A percentile compares a stretch with the other conserved stretches of the same genome.
Evolutionary conservation across 306 rosid genomes (phyloP).

Genomic region (Notholithocarpus densiflorus): DNA sequence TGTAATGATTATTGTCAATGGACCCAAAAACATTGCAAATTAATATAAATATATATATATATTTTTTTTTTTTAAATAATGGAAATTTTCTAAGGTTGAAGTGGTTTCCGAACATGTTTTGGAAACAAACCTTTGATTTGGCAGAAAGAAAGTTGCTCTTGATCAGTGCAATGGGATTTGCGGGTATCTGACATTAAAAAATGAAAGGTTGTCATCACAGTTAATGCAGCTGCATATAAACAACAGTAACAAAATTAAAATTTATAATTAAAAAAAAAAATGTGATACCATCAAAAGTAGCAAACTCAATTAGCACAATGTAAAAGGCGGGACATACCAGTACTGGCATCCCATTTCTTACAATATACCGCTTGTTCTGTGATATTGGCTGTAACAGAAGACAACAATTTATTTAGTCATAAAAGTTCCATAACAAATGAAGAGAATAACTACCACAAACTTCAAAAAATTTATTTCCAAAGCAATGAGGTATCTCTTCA

Average conservation of each 20-base stretch:
- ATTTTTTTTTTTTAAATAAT: not conserved
- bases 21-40: not conserved
- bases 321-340: constrained; percentile 56
- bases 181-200: constrained; percentile 55
- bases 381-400: constrained; percentile 68
- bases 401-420: constrained; percentile 20
- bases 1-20: not conserved
- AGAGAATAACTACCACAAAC: not conserved
- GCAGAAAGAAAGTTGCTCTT: constrained; percentile 78
- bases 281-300: constrained; percentile 6
- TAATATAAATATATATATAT: not conserved
- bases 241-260: constrained; percentile 6
- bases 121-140: constrained; percentile 71
- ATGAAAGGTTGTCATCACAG: constrained; percentile 5
- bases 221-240: constrained; percentile 12
- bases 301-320: constrained; percentile 6
- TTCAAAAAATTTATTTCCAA: not conserved
- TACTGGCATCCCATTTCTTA: constrained; percentile 71
- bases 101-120: constrained; percentile 4
- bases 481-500: constrained; percentile 8
- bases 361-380: constrained; percentile 86
- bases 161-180: constrained; percentile 70
- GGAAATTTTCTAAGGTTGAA: not conserved
- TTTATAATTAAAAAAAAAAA: not conserved
- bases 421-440: constrained; percentile 3